Conservation (phyloP, 352 stramenopile species). For the Globisporangium mamillatum region DNA sequence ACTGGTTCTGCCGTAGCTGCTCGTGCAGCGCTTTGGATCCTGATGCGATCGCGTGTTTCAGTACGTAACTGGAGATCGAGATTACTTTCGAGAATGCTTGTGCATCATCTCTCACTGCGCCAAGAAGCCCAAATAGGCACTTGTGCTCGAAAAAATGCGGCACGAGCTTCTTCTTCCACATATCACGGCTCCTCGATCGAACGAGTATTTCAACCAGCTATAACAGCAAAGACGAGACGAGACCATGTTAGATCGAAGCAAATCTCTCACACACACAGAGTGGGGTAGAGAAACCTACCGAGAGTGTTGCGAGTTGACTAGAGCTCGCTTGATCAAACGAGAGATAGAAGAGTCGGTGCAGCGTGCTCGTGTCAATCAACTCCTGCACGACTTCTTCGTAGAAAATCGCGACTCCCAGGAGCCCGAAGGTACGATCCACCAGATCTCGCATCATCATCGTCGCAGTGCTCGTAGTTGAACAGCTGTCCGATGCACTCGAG, state of each 20-base stretch:
- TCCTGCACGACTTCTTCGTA: conserved; percentile 47
- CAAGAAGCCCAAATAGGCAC: conserved; percentile 23
- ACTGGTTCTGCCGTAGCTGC: conserved; percentile 23
- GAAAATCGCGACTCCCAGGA: conserved; percentile 29
- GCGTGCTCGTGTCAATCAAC: conserved; percentile 39
- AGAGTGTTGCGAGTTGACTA: conserved; percentile 18
- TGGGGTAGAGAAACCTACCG: conserved; percentile 16
- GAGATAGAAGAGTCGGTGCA: conserved; percentile 54
- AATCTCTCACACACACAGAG: background rate
- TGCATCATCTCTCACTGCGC: conserved; percentile 17
- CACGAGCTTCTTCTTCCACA: conserved; percentile 21
- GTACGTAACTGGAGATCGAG: conserved; percentile 16
- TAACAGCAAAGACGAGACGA: background rate
- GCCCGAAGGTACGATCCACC: conserved; percentile 21
- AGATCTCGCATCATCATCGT: conserved; percentile 12
- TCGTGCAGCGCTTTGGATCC: conserved; percentile 25
- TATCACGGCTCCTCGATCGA: conserved; percentile 14
- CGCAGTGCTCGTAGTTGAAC: background rate
- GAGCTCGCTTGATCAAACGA: conserved; percentile 20
- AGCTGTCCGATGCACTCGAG: background rate
- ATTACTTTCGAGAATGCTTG: conserved; percentile 23
- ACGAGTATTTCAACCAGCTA: conserved; percentile 31
- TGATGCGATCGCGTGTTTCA: conserved; percentile 16
- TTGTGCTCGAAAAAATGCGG: conserved; percentile 27
- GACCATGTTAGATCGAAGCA: background rate